Evolutionary conservation across 441 rosid genomes (phyloP), one percentile per base, ranked within the genome.

Genomic region (Pelargonium fulgidum): DNA sequence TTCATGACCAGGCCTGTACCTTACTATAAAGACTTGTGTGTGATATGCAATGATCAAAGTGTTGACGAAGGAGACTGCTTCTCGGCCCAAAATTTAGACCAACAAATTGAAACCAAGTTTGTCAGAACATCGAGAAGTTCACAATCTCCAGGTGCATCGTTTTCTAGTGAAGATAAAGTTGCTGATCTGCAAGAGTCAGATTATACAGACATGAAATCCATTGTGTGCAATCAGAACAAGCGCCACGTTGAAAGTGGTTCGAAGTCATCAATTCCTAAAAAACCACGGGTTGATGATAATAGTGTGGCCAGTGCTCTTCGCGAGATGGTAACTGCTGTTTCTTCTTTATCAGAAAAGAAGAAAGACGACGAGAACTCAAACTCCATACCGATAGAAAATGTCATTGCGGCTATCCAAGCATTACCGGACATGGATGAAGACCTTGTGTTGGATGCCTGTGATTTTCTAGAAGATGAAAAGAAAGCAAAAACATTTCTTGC

Each of bases 1-100:
- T 87, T 86, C 81, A 89, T 90, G 98, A 85, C 86, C 26, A 81
- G 95, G 10, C 93, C 95, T n/a, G 75, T 89, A 70, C 96, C 96
- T 0, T 89, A 87, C 79, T 90, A 83, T 68, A 90, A 81, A 76
- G 98, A 90, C 76, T 73, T 90, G 69, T 89, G 89, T 73, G 73
- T 75, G 54, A 86, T 90, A 73, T 90, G 89, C 77, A 80, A 75
- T 47, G 82, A 82, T 74, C 76, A 75, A 13, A 79, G 70, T 64
- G 56, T 79, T n/a, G 86, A 81, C 39, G 90, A 82, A 17, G 81
- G 67, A 67, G 87, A 80, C 33, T 75, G 85, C 79, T 80, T 82
- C 75, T 78, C 78, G 24, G 77, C 80, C 78, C 92, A 82, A 66
- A 82, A 79, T 80, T 72, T 85, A 71, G 87, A 84, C 36, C 81